phyloP scores from a whole-genome alignment of 1,284 basidiomycete species.

The Schizopora paradoxa region DNA sequence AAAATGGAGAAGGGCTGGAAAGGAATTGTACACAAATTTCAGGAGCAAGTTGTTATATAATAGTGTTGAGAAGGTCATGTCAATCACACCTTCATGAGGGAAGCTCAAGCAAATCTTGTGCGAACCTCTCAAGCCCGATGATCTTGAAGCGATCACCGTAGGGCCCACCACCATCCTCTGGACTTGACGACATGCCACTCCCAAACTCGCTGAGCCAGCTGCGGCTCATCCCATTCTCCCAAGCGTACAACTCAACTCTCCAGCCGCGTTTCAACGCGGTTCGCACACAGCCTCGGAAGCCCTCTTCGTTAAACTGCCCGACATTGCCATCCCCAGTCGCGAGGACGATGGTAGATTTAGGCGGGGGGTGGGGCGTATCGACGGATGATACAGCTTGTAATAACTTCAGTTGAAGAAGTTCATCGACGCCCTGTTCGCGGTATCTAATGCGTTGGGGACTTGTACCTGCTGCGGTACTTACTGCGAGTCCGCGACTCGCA shows the following conservation, averaged over 20 bases:
- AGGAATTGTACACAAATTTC: no score
- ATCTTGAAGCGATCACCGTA: constrained; percentile 40
- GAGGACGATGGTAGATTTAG: constrained; percentile 73
- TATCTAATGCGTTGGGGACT: constrained; percentile 38
- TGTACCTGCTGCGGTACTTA: constrained; percentile 4
- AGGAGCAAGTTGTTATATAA: no score
- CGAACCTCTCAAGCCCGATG: constrained; percentile 59
- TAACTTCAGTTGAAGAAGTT: constrained; percentile 81
- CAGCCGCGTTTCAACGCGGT: constrained; percentile 80
- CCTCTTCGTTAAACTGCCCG: constrained; percentile 84
- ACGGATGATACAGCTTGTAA: constrained; percentile 73
- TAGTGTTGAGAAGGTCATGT: no score
- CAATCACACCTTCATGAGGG: no score
- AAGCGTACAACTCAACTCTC: constrained; percentile 83
- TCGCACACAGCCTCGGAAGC: constrained; percentile 78
- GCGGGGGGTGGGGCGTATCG: constrained; percentile 52
- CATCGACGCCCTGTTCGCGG: constrained; percentile 84
- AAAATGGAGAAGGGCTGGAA: no score
- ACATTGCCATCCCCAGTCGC: constrained; percentile 88
- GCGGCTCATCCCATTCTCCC: constrained; percentile 73
- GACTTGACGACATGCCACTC: constrained; percentile 38
- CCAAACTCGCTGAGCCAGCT: constrained; percentile 68
- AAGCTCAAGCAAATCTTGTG: constrained; percentile 44
- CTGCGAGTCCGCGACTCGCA: constrained; percentile 4
- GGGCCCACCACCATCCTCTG: constrained; percentile 25